A percentile compares a stretch with the other conserved stretches of the same genome.
phyloP scores from a whole-genome alignment of 768 basidiomycete species.

The Collybia mongolica region DNA sequence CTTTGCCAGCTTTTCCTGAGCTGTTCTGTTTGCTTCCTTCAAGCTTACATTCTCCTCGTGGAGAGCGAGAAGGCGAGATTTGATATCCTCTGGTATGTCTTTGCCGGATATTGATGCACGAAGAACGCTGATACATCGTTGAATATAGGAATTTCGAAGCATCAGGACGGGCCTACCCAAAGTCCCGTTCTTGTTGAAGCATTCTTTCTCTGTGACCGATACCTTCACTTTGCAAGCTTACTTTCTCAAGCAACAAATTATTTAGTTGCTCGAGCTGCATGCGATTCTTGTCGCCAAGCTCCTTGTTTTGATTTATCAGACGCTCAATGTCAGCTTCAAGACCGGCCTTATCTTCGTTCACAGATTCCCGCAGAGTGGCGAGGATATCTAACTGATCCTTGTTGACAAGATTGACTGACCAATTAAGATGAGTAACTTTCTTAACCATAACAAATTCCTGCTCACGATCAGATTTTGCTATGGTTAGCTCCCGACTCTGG shows the following conservation, averaged over 20 bases:
- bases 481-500: conserved; percentile 64
- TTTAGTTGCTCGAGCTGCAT: conserved; percentile 93
- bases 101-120: conserved; percentile 75
- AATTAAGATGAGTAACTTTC: background rate
- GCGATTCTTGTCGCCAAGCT: conserved; percentile 77
- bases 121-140: conserved; percentile 54
- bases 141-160: background rate
- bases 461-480: conserved; percentile 86
- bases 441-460: conserved; percentile 11
- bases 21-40: conserved; percentile 69
- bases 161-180: conserved; percentile 52
- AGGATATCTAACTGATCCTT: conserved; percentile 94
- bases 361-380: conserved; percentile 79
- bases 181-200: conserved; percentile 83
- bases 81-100: conserved; percentile 81
- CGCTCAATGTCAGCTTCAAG: conserved; percentile 68
- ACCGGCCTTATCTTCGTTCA: conserved; percentile 81
- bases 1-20: conserved; percentile 76
- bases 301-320: conserved; percentile 65
- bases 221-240: conserved; percentile 86
- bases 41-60: conserved; percentile 76
- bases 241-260: conserved; percentile 84
- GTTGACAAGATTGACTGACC: conserved; percentile 84
- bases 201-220: conserved; percentile 86
- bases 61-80: conserved; percentile 65